Evolutionary conservation across 129 eudicot species (phyloP).

Genomic region (Artemisia argyi): DNA sequence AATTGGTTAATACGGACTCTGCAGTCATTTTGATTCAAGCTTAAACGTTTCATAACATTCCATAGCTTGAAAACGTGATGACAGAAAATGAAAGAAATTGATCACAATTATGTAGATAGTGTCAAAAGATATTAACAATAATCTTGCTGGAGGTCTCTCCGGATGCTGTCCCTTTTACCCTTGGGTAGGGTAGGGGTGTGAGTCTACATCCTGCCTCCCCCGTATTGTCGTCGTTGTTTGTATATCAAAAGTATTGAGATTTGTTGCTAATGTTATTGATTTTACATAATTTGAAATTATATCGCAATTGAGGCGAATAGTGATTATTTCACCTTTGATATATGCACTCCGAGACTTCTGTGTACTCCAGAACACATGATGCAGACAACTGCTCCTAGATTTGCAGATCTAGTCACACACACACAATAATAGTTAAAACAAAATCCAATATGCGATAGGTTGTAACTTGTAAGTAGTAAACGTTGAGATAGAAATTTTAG

Average conservation of each 20-base stretch:
- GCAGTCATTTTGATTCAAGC: neutral
- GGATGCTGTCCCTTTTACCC: no score
- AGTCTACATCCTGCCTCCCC: no score
- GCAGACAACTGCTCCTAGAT: constrained; percentile 81
- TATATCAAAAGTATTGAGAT: neutral
- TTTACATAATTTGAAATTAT: neutral
- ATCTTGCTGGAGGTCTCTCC: no score
- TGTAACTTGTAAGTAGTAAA: no score
- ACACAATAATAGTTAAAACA: constrained; percentile 19
- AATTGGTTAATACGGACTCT: constrained; percentile 1
- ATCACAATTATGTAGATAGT: neutral
- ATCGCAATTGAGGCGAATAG: constrained; percentile 10
- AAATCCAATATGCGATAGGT: neutral
- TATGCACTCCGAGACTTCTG: constrained; percentile 98
- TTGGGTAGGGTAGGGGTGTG: no score
- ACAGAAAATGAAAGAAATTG: neutral
- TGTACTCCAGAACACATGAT: constrained; percentile 98
- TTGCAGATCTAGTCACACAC: constrained; percentile 61
- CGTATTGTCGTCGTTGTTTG: no score
- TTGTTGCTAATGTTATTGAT: neutral
- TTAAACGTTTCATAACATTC: neutral
- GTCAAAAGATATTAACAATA: neutral
- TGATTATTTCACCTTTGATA: constrained; percentile 63
- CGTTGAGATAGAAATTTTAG: no score
- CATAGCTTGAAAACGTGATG: neutral